A percentile compares a stretch with the other conserved stretches of the same genome.
Conservation (phyloP, 2,329 filamentous ascomycete genomes). For the Ascochyta koolunga region DNA sequence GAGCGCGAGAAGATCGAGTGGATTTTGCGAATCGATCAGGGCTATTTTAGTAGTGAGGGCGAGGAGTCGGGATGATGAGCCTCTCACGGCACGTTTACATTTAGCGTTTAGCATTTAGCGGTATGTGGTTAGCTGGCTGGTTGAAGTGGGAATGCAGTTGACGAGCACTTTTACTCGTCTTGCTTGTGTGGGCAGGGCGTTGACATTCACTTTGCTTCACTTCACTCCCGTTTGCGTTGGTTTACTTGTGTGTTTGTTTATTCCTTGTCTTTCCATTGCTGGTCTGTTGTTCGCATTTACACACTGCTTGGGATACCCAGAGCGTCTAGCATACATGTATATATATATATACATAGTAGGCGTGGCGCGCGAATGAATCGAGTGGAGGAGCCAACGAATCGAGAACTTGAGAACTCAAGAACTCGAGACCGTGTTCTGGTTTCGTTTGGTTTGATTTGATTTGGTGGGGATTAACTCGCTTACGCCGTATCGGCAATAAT, state of each 20-base stretch:
- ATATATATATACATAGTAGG: no score
- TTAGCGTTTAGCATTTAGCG: neutral
- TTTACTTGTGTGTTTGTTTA: neutral
- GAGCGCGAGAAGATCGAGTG: slow-evolving; percentile 95
- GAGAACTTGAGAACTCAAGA: neutral
- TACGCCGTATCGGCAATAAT: no score
- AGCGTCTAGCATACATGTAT: slow-evolving; percentile 4
- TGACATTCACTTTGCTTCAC: no score
- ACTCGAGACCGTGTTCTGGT: no score
- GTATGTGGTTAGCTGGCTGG: neutral
- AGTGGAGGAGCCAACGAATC: neutral
- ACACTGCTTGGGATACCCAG: slow-evolving; percentile 16
- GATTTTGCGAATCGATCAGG: slow-evolving; percentile 94
- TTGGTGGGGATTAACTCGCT: no score
- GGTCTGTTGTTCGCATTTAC: slow-evolving; percentile 2
- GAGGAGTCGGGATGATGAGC: slow-evolving; percentile 16
- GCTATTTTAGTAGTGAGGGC: slow-evolving; percentile 57
- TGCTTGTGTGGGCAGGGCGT: no score
- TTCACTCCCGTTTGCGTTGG: no score
- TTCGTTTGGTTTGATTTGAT: no score
- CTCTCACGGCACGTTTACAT: neutral
- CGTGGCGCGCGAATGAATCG: no score
- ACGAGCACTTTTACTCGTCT: no score
- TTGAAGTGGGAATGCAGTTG: neutral
- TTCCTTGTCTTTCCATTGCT: no score